phyloP scores from a whole-genome alignment of 164 flowering plant genomes.

The Brasenia schreberi region DNA sequence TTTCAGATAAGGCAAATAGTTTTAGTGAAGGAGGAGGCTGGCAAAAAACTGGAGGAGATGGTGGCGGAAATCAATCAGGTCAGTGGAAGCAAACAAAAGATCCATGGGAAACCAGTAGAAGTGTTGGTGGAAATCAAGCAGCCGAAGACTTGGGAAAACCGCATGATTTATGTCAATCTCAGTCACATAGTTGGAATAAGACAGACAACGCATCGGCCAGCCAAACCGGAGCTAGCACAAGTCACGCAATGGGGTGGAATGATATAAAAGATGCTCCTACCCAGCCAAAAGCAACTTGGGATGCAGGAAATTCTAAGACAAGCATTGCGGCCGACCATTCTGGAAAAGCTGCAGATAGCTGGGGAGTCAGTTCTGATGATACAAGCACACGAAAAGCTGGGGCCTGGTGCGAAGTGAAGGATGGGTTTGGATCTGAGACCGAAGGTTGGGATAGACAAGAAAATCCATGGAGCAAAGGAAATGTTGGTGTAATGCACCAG shows the following conservation, averaged over 20 bases:
- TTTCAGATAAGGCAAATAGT: not conserved
- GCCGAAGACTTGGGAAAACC: not conserved
- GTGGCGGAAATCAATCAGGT: not conserved
- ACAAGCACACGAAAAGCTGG: too few relatives aligned
- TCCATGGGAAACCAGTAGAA: not conserved
- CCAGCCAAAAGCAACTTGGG: not conserved
- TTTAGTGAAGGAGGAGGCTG: not conserved
- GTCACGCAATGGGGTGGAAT: not conserved
- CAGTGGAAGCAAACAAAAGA: not conserved
- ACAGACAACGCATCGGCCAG: not conserved
- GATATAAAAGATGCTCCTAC: not conserved
- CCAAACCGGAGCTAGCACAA: not conserved
- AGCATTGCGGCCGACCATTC: not conserved
- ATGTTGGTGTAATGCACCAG: too few relatives aligned
- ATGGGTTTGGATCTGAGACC: too few relatives aligned
- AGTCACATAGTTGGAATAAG: not conserved
- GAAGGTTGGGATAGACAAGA: too few relatives aligned
- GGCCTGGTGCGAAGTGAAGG: too few relatives aligned
- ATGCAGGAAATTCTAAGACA: too few relatives aligned
- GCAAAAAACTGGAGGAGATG: not conserved
- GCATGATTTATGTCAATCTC: not conserved
- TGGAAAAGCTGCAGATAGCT: not conserved
- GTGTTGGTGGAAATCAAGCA: not conserved
- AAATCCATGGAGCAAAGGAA: too few relatives aligned
- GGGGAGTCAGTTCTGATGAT: not conserved